Conservation (phyloP, 2,329 filamentous ascomycete species). For the Thermoascus crustaceus region DNA sequence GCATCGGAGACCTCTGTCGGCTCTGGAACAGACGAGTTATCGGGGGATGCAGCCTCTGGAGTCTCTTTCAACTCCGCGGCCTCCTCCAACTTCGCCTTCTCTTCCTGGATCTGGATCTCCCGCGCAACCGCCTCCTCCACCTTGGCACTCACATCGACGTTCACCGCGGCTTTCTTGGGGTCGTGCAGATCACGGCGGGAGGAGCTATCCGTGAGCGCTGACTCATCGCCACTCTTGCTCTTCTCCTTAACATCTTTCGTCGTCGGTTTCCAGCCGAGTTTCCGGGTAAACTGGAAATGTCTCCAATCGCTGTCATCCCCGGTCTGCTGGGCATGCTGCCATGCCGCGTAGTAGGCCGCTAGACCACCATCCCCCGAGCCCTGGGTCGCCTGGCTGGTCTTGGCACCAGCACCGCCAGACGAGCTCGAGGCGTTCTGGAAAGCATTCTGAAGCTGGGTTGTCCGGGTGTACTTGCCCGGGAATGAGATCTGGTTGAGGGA, state of each 20-base stretch:
- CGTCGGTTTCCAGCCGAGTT: conserved; percentile 74
- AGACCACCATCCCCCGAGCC: conserved; percentile 55
- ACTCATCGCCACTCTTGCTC: conserved; percentile 16
- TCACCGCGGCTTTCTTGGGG: conserved; percentile 45
- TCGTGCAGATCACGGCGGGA: conserved; percentile 50
- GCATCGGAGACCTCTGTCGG: conserved; percentile 37
- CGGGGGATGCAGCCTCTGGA: conserved; percentile 18
- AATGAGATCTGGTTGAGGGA: conserved; percentile 46
- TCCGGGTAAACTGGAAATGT: conserved; percentile 80
- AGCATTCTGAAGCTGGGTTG: conserved; percentile 65
- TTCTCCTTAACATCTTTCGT: conserved; percentile 33
- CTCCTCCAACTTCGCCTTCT: conserved; percentile 38
- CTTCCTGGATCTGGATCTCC: conserved; percentile 59
- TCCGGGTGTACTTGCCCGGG: conserved; percentile 45
- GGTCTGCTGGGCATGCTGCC: conserved; percentile 66
- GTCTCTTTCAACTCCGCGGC: conserved; percentile 22
- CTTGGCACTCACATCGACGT: conserved; percentile 55
- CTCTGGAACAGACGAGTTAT: conserved; percentile 15
- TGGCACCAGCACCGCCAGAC: conserved; percentile 43
- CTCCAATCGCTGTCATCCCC: conserved; percentile 75
- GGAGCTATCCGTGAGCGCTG: conserved; percentile 9
- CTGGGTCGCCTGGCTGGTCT: conserved; percentile 51
- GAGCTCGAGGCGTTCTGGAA: conserved; percentile 56
- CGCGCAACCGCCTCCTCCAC: conserved; percentile 78
- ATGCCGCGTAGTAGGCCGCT: conserved; percentile 86